These are phyloP conservation scores for Olyra latifolia DNA, from an alignment of 176 grass and related monocot species.

Conservation along the genomic window DNA sequence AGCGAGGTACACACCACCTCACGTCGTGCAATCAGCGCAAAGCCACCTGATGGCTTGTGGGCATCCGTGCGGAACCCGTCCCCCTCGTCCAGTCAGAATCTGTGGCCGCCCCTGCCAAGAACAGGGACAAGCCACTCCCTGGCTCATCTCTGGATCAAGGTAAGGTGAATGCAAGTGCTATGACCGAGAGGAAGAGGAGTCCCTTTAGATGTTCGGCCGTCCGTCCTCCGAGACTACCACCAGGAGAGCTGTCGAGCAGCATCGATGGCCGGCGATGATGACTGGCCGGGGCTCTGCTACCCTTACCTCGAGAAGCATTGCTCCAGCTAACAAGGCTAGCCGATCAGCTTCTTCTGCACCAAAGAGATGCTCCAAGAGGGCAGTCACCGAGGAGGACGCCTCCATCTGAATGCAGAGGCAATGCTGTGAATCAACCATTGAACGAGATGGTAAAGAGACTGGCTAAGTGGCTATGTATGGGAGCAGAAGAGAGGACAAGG, in stretches of 20 bases:
- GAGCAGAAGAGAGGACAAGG: conserved; percentile 26
- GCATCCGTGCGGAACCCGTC: conserved; percentile 50
- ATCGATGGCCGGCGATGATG: conserved; percentile 61
- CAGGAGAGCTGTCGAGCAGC: conserved; percentile 36
- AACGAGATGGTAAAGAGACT: conserved; percentile 24
- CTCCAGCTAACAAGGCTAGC: no score
- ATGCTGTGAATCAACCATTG: conserved; percentile 4
- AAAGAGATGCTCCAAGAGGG: background rate
- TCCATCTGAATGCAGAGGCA: conserved; percentile 21
- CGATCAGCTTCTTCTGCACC: conserved; percentile 24
- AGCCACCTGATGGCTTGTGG: conserved; percentile 43
- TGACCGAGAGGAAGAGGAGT: conserved; percentile 49
- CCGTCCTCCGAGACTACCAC: background rate
- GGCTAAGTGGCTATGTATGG: conserved; percentile 8
- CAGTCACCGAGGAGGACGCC: conserved; percentile 23
- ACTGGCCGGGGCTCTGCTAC: no score
- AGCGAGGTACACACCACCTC: conserved; percentile 27
- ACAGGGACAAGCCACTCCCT: conserved; percentile 29
- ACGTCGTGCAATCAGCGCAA: conserved; percentile 9
- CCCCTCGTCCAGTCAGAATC: conserved; percentile 47
- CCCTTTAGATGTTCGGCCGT: conserved; percentile 43
- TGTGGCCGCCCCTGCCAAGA: conserved; percentile 24
- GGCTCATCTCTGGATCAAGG: conserved; percentile 21
- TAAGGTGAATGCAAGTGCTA: background rate
- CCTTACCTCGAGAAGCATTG: no score